A percentile compares a stretch with the other conserved stretches of the same genome.
Conservation (phyloP, 169 alveolate species). For the Blepharisma undulans region DNA sequence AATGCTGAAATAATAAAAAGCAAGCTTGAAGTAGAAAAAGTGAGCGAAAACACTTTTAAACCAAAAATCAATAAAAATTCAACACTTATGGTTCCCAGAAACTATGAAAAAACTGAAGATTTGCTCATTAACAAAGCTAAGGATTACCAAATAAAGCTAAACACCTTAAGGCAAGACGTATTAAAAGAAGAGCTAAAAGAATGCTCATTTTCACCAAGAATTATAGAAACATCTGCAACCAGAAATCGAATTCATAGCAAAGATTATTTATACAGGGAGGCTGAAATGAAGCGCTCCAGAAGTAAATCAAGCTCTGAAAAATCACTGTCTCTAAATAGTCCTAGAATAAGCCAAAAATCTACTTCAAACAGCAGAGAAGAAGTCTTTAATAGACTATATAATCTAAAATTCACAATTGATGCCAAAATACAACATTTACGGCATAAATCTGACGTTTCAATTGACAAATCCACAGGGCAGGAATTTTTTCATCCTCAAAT, state of each 20-base stretch:
- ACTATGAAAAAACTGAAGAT: slow-evolving; percentile 19
- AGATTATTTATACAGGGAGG: background rate
- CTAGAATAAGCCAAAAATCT: background rate
- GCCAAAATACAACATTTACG: background rate
- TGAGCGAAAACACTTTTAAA: background rate
- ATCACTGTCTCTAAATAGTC: background rate
- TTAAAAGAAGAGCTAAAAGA: slow-evolving; percentile 18
- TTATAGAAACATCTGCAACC: background rate
- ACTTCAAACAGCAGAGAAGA: background rate
- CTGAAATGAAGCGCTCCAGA: background rate
- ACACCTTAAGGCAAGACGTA: background rate
- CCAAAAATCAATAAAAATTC: background rate
- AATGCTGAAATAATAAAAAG: background rate
- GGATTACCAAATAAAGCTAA: background rate
- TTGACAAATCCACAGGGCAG: background rate
- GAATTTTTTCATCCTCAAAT: background rate
- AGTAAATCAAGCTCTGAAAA: background rate
- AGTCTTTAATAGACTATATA: background rate
- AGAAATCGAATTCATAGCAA: background rate
- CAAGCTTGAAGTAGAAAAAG: background rate
- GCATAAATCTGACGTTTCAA: background rate
- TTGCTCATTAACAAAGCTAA: background rate
- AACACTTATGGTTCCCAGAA: background rate
- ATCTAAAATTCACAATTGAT: background rate
- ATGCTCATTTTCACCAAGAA: background rate